phyloP scores from a whole-genome alignment of 1,284 basidiomycete genomes.

The Phaffia rhodozyma region DNA sequence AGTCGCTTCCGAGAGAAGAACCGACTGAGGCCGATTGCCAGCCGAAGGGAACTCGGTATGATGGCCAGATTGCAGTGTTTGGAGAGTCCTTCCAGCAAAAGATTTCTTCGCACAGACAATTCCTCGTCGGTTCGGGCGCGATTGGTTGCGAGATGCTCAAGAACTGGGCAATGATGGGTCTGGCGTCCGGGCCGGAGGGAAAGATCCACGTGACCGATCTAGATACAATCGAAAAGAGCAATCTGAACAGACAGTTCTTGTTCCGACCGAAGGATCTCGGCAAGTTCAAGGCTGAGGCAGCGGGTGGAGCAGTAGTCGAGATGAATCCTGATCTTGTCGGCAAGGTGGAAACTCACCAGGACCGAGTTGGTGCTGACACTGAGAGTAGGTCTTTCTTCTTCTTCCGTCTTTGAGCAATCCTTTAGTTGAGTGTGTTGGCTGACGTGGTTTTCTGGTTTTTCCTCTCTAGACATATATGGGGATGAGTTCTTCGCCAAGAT shows the following conservation, averaged over 20 bases:
- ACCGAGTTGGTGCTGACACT: constrained; percentile 84
- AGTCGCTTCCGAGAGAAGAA: constrained; percentile 65
- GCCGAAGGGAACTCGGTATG: constrained; percentile 74
- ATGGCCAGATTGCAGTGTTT: constrained; percentile 91
- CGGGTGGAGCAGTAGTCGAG: constrained; percentile 77
- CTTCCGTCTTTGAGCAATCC: neutral
- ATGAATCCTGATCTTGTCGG: constrained; percentile 92
- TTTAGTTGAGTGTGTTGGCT: neutral
- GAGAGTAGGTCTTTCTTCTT: constrained; percentile 53
- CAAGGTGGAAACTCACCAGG: constrained; percentile 81
- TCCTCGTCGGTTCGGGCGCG: constrained; percentile 94
- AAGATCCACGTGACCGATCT: constrained; percentile 90
- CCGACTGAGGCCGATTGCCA: constrained; percentile 79
- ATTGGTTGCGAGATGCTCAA: constrained; percentile 99
- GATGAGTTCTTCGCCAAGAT: constrained; percentile 78
- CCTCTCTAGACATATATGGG: constrained; percentile 62
- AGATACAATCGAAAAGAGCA: constrained; percentile 99
- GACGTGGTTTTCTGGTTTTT: neutral
- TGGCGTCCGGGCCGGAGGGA: constrained; percentile 70
- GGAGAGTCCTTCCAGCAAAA: constrained; percentile 87
- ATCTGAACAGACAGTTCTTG: constrained; percentile 95
- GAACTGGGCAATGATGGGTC: constrained; percentile 99
- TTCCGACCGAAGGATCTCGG: constrained; percentile 96
- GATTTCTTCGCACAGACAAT: constrained; percentile 81
- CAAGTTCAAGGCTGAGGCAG: constrained; percentile 95